These are phyloP conservation scores for Pezicula neosporulosa DNA, from an alignment of 2,329 filamentous ascomycete genomes.

Conservation along the genomic window DNA sequence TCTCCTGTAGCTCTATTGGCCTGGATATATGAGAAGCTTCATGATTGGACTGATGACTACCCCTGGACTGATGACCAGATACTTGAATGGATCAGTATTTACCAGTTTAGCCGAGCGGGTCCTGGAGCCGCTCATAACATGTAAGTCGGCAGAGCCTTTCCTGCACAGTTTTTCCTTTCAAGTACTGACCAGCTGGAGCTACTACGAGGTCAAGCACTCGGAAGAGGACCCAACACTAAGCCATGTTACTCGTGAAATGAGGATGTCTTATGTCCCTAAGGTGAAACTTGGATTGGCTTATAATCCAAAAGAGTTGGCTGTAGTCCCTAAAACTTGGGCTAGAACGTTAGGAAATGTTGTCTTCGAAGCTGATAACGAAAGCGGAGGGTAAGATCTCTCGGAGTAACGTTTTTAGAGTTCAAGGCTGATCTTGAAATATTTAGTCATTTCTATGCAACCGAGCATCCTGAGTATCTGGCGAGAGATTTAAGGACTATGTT, in stretches of 20 bases:
- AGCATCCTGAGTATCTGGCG: constrained; percentile 49
- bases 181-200: constrained; percentile 28
- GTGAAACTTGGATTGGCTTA: constrained; percentile 47
- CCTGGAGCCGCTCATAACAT: constrained; percentile 65
- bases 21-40: constrained; percentile 80
- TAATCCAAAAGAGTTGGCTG: constrained; percentile 56
- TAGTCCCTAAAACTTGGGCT: constrained; percentile 52
- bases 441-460: constrained; percentile 60
- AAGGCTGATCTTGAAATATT: constrained; percentile 8
- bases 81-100: constrained; percentile 70
- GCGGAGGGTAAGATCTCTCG: not conserved
- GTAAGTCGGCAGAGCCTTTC: too few relatives aligned
- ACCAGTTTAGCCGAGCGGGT: constrained; percentile 67
- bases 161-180: too few relatives aligned
- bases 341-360: constrained; percentile 59
- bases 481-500: constrained; percentile 57
- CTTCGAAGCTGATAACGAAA: constrained; percentile 39
- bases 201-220: constrained; percentile 60
- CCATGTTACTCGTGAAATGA: constrained; percentile 23
- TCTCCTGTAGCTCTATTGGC: constrained; percentile 67
- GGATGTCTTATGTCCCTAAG: constrained; percentile 13
- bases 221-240: constrained; percentile 17
- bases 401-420: not conserved
- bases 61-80: constrained; percentile 75
- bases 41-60: constrained; percentile 72